Base-by-base conservation (phyloP, 2,329 filamentous ascomycete species). In the Hymenoscyphus infarciens region DNA sequence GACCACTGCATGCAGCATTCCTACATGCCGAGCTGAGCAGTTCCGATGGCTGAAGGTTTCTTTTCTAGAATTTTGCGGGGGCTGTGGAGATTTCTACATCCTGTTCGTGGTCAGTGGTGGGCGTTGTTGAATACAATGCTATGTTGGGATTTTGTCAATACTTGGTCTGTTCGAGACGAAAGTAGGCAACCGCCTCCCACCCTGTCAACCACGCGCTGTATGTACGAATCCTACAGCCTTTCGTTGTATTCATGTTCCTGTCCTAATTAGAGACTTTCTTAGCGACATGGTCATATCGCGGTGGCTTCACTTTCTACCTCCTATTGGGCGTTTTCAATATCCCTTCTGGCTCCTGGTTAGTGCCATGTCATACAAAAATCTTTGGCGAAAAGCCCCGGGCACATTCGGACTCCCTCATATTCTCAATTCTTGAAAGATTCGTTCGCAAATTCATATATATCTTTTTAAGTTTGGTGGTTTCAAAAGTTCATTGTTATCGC, bases 171-270 rank as follows among this genome's bases (percentile, higher is more conserved):
- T 38, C 45, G 59, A 57, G 33, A 60, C 63, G 45, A 39, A 64
- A 35, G 67, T 66, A 63, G 53, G 55, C 56, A 67, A 61, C 68
- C 67, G 67, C n/a, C 55, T 56, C 66, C 62, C 64, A 64, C 60
- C 63, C 56, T 68, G 59, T 68, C 64, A 69, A 67, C 60, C 66
- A 70, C 62, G 64, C 66, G 65, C 67, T 63, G 55, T 49, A 42
- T 60, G 42, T 59, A 59, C 58, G 54, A 35, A 33, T 45, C 39
- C 54, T 53, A 56, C 27, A 59, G 64, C 45, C n/a, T 54, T 29
- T 61, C 16, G 35, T 27, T 57, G 10, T 42, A 27, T 33, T 42
- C 25, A 39, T 38, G 33, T 15, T 22, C 25, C 31, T 11, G 19
- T 22, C 29, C 54, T 5, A 56, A 39, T 57, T 27, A 39, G 19